Conservation (phyloP, 495 filamentous ascomycete genomes). For the Podospora tetraspora region DNA sequence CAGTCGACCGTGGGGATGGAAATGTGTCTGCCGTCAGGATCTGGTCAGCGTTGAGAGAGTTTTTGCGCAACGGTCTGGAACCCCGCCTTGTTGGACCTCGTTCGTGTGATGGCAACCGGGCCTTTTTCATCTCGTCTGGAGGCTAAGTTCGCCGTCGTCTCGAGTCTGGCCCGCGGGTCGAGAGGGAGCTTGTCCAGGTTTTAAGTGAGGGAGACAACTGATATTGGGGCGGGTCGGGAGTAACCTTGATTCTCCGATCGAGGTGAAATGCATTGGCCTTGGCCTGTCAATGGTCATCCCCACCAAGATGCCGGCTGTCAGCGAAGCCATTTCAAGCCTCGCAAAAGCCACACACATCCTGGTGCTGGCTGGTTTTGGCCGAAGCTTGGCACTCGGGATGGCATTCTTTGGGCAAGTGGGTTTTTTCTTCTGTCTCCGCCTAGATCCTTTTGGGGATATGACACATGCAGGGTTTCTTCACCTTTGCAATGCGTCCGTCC, state of each 20-base stretch:
- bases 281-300: background rate
- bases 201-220: background rate
- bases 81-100: background rate
- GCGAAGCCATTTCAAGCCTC: slow-evolving; percentile 9
- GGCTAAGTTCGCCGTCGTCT: background rate
- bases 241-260: background rate
- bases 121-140: background rate
- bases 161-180: background rate
- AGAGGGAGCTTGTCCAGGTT: background rate
- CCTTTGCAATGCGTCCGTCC: background rate
- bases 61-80: background rate
- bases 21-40: background rate
- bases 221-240: background rate
- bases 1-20: background rate
- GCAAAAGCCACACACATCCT: background rate
- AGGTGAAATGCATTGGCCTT: background rate
- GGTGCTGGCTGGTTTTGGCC: background rate
- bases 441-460: background rate
- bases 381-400: slow-evolving; percentile 1
- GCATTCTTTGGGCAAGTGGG: slow-evolving; percentile 4
- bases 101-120: background rate
- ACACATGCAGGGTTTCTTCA: background rate
- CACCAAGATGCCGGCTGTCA: background rate
- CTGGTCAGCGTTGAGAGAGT: background rate
- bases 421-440: background rate